Percentiles rank a stretch among this genome's conserved stretches.
phyloP scores from a whole-genome alignment of 2,329 filamentous ascomycete genomes.

The Trichothecium sympodiale region DNA sequence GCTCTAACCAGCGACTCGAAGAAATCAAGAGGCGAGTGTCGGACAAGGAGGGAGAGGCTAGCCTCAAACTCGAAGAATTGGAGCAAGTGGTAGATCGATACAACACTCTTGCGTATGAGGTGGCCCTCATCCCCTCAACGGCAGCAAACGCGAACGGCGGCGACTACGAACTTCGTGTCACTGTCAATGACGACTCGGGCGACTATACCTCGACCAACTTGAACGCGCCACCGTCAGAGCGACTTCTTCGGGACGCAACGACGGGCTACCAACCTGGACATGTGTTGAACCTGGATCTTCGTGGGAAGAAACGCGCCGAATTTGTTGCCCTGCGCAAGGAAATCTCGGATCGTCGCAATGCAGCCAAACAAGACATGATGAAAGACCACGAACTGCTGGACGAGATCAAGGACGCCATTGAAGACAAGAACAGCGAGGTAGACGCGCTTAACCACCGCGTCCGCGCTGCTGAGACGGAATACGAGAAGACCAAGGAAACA shows the following conservation, averaged over 20 bases:
- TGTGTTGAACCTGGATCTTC: conserved; percentile 78
- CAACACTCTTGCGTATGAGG: conserved; percentile 90
- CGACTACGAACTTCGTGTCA: conserved; percentile 76
- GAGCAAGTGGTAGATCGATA: conserved; percentile 82
- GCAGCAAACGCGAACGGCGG: conserved; percentile 76
- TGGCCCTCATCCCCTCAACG: conserved; percentile 75
- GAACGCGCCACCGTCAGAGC: conserved; percentile 43
- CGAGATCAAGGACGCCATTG: conserved; percentile 90
- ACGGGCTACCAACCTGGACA: conserved; percentile 87
- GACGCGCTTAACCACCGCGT: conserved; percentile 84
- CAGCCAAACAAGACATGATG: conserved; percentile 80
- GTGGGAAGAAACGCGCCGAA: conserved; percentile 68
- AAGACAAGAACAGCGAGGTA: conserved; percentile 88
- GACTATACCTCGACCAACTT: conserved; percentile 61
- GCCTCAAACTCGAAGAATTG: conserved; percentile 78
- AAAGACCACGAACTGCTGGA: conserved; percentile 90
- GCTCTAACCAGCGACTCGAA: conserved; percentile 63
- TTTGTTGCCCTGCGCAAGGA: conserved; percentile 76
- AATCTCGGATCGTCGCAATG: conserved; percentile 77
- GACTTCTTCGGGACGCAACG: conserved; percentile 68
- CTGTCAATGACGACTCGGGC: conserved; percentile 59
- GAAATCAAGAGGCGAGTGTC: conserved; percentile 74
- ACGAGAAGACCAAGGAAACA: conserved; percentile 82
- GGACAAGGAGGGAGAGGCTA: conserved; percentile 83
- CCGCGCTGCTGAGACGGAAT: conserved; percentile 81